phyloP scores from a whole-genome alignment of 2,329 filamentous ascomycete species.

The Stachybotrys chartarum region DNA sequence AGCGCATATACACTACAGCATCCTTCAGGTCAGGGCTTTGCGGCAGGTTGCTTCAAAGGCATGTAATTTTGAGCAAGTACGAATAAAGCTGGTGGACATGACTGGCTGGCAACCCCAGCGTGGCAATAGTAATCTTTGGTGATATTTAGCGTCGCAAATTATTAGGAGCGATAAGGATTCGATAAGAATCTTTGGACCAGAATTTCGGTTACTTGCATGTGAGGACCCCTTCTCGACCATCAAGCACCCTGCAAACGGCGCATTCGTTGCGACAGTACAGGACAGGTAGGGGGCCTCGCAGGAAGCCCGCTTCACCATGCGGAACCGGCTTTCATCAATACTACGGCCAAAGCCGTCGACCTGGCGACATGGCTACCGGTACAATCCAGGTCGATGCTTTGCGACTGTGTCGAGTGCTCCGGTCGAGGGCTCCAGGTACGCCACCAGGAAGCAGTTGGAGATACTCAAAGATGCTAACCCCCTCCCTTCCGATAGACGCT shows the following conservation, averaged over 20 bases:
- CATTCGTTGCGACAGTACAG: no score
- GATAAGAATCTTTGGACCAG: not conserved
- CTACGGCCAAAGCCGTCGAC: not conserved
- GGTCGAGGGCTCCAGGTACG: not conserved
- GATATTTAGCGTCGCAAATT: not conserved
- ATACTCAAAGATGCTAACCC: not conserved
- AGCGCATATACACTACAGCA: no score
- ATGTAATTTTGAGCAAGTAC: no score
- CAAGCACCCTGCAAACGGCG: not conserved
- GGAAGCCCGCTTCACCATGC: not conserved
- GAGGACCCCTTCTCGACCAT: not conserved
- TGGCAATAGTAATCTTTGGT: no score
- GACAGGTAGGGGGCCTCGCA: no score
- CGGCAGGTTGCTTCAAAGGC: no score
- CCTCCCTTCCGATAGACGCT: conserved; percentile 42
- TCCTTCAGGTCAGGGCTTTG: no score
- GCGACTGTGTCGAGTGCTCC: not conserved
- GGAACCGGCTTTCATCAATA: not conserved
- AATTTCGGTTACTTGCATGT: not conserved
- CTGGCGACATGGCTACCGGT: not conserved
- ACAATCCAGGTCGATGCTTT: not conserved
- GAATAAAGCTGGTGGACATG: no score
- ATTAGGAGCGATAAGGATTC: not conserved
- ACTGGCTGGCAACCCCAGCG: no score
- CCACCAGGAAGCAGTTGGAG: not conserved